These are phyloP conservation scores for Lablab purpureus DNA, from an alignment of 306 rosid species.

Conservation along the genomic window DNA sequence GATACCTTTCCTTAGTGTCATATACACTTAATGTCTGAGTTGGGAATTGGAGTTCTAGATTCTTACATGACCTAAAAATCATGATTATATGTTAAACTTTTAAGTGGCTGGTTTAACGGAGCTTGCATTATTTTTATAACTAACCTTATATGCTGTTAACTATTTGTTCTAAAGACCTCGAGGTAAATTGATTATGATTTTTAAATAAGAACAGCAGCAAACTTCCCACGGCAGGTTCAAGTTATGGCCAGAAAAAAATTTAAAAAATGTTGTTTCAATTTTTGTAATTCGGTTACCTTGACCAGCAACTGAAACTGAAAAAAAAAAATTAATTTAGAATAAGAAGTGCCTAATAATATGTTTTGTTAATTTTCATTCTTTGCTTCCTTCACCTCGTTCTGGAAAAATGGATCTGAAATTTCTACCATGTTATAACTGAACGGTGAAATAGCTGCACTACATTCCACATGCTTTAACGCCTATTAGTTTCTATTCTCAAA, in stretches of 20 bases:
- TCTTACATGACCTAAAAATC: constrained; percentile 16
- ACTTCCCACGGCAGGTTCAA: not conserved
- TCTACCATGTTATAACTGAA: not conserved
- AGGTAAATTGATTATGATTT: not conserved
- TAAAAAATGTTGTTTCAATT: not conserved
- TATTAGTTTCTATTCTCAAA: not conserved
- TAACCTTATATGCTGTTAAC: not conserved
- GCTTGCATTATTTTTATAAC: constrained; percentile 15
- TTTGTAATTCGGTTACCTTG: not conserved
- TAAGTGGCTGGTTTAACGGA: not conserved
- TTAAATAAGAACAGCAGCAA: not conserved
- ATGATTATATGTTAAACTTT: not conserved
- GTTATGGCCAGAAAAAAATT: not conserved
- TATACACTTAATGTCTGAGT: constrained; percentile 6
- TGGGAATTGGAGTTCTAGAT: constrained; percentile 4
- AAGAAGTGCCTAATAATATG: constrained; percentile 7
- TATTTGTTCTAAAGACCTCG: not conserved
- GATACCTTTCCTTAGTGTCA: not conserved
- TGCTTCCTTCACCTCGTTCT: not conserved
- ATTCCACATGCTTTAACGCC: not conserved
- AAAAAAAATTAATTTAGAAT: not conserved
- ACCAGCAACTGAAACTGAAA: not conserved
- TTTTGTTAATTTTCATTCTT: not conserved
- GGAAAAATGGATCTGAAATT: not conserved
- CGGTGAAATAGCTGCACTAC: not conserved